phyloP scores from a whole-genome alignment of 2,329 filamentous ascomycete genomes.

The Pochonia chlamydosporia region DNA sequence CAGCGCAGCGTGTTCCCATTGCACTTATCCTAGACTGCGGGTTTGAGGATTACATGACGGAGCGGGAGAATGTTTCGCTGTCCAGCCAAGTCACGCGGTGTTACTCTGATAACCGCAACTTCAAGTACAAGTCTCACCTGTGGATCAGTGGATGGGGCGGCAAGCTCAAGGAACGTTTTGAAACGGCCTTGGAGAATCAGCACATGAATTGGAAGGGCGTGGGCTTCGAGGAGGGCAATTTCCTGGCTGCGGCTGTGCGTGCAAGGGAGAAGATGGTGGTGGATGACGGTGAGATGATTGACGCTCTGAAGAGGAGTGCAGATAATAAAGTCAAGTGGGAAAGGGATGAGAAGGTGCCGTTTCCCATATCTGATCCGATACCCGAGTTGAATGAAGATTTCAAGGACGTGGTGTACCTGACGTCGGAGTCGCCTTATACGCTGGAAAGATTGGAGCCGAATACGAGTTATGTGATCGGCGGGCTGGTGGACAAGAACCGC shows the following conservation, averaged over 20 bases:
- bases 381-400: slow-evolving; percentile 25
- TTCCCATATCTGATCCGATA: slow-evolving; percentile 27
- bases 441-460: slow-evolving; percentile 79
- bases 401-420: slow-evolving; percentile 71
- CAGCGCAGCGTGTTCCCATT: slow-evolving; percentile 59
- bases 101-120: slow-evolving; percentile 80
- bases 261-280: slow-evolving; percentile 61
- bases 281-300: slow-evolving; percentile 52
- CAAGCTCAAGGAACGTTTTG: slow-evolving; percentile 70
- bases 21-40: slow-evolving; percentile 84
- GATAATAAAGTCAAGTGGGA: slow-evolving; percentile 23
- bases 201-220: slow-evolving; percentile 78
- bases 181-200: slow-evolving; percentile 64
- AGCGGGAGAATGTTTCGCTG: slow-evolving; percentile 79
- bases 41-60: slow-evolving; percentile 85
- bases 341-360: slow-evolving; percentile 24
- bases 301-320: slow-evolving; percentile 43
- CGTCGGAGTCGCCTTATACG: slow-evolving; percentile 83
- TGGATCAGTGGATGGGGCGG: slow-evolving; percentile 75
- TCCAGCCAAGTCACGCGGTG: slow-evolving; percentile 77
- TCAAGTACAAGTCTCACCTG: slow-evolving; percentile 63
- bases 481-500: slow-evolving; percentile 91
- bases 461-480: slow-evolving; percentile 88
- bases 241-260: slow-evolving; percentile 59
- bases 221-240: slow-evolving; percentile 67